Evolutionary conservation across 805 yeast species (phyloP), one percentile per base, ranked within the genome.

Genomic region (Brettanomyces sp.): DNA sequence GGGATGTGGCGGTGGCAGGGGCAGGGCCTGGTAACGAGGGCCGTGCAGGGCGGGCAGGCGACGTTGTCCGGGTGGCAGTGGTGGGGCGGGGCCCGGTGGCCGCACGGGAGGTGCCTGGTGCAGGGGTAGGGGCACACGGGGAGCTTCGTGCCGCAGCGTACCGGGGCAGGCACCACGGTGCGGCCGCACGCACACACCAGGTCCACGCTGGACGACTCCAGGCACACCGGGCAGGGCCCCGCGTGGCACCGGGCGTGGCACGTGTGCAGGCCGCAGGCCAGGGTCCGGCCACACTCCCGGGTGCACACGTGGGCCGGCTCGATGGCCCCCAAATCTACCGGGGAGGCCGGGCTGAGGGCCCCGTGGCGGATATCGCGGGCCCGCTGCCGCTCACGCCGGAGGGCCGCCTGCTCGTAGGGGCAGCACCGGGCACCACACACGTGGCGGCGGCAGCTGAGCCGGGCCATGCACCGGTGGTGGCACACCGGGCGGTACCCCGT

Each of bases 361-460:
- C 76, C 72, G 46, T 69, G 73, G 42, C 86, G 61, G 21, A 73
- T 52, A 3, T 68, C 74, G 54, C 75, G 77, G 69, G 67, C 46
- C 35, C 62, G 47, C 65, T 71, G 64, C 60, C 89, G 59, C 52
- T 76, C 79, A 46, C 87, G 64, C 36, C 61, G 68, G 40, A 72
- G 63, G 0, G 93, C 95, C 4, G 61, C 53, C 32, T 73, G 76
- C 56, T 85, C 91, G 49, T 68, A 80, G 11, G 73, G 66, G 60
- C 97, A 89, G 61, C 97, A 89, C 13, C 68, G 63, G 11, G 68
- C 71, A 14, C 70, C 62, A 62, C 95, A 93, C 49, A 80, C 71
- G 64, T 89, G 97, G 49, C 87, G 77, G 49, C 91, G 77, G 60
- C 97, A 89, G 49, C 80, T 84, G 62, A 85, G 72, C 42, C 80